Percentiles rank a stretch among this genome's conserved stretches.
phyloP scores from a whole-genome alignment of 2,329 filamentous ascomycete genomes.

The Colletotrichum aenigma region DNA sequence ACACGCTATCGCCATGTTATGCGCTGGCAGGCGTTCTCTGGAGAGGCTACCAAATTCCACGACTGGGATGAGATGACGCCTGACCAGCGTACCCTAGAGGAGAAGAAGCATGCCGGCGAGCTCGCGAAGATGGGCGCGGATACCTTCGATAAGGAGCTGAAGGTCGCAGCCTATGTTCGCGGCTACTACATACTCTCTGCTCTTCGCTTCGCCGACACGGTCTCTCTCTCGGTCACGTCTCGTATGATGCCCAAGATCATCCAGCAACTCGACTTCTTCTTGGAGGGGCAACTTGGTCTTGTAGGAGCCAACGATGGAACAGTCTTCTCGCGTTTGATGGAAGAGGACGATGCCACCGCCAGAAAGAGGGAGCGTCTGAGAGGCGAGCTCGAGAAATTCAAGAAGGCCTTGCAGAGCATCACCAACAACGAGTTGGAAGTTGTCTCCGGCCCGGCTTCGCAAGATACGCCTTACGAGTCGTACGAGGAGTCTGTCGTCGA shows the following conservation, averaged over 20 bases:
- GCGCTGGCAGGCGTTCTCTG: conserved; percentile 48
- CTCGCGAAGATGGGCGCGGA: conserved; percentile 58
- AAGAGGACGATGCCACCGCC: conserved; percentile 50
- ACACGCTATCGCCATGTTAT: conserved; percentile 52
- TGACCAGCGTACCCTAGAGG: conserved; percentile 51
- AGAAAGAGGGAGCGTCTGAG: conserved; percentile 44
- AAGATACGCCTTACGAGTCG: not conserved
- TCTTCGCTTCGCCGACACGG: conserved; percentile 65
- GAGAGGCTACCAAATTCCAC: conserved; percentile 28
- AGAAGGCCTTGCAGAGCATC: conserved; percentile 51
- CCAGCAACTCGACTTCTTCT: conserved; percentile 40
- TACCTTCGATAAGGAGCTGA: conserved; percentile 62
- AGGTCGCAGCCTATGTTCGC: conserved; percentile 65
- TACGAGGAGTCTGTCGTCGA: conserved; percentile 6
- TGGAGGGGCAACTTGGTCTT: conserved; percentile 49
- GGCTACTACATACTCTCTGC: conserved; percentile 74
- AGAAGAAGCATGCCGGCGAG: conserved; percentile 44
- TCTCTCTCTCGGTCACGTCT: conserved; percentile 51
- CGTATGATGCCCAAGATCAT: conserved; percentile 52
- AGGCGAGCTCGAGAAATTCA: conserved; percentile 48
- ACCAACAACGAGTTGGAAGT: conserved; percentile 47
- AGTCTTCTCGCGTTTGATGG: conserved; percentile 50
- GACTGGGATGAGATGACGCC: conserved; percentile 51
- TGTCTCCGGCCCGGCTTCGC: conserved; percentile 11
- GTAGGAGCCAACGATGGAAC: conserved; percentile 28